phyloP scores from a whole-genome alignment of 2,329 filamentous ascomycete genomes.

The Tothia fuscella region DNA sequence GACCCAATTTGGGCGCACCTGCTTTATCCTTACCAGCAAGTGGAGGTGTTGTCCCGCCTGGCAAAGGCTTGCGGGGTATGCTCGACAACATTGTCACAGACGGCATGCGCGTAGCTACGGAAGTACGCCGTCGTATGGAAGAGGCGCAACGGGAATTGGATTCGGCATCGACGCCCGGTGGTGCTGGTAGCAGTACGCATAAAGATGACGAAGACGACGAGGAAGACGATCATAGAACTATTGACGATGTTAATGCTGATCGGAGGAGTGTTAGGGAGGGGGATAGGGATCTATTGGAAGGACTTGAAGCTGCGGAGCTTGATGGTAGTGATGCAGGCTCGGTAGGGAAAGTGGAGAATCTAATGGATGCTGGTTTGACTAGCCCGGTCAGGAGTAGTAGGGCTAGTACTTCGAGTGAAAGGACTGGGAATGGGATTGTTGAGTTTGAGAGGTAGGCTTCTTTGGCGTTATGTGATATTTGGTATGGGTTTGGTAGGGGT shows the following conservation, averaged over 20 bases:
- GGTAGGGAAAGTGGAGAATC: too few relatives aligned
- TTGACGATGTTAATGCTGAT: conserved; percentile 36
- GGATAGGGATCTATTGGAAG: neutral
- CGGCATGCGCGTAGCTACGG: conserved; percentile 88
- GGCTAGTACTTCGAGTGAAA: too few relatives aligned
- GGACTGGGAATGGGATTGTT: too few relatives aligned
- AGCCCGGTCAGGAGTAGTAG: too few relatives aligned
- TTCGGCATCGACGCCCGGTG: conserved; percentile 48
- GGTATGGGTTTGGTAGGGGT: too few relatives aligned
- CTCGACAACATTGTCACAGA: conserved; percentile 96
- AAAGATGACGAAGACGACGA: conserved; percentile 48
- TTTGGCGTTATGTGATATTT: too few relatives aligned
- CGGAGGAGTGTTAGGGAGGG: neutral
- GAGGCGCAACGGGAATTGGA: conserved; percentile 89
- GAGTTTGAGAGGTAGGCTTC: too few relatives aligned
- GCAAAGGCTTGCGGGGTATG: conserved; percentile 76
- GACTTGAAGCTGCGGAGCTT: neutral
- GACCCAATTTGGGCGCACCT: conserved; percentile 37
- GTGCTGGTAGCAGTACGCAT: conserved; percentile 36
- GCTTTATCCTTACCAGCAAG: conserved; percentile 14
- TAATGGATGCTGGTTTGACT: too few relatives aligned
- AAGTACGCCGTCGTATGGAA: conserved; percentile 86
- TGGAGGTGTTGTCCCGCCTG: conserved; percentile 27
- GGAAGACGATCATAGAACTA: conserved; percentile 30
- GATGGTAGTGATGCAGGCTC: too few relatives aligned